phyloP scores from a whole-genome alignment of 2,329 filamentous ascomycete species.

The Cadophora luteo-olivacea region DNA sequence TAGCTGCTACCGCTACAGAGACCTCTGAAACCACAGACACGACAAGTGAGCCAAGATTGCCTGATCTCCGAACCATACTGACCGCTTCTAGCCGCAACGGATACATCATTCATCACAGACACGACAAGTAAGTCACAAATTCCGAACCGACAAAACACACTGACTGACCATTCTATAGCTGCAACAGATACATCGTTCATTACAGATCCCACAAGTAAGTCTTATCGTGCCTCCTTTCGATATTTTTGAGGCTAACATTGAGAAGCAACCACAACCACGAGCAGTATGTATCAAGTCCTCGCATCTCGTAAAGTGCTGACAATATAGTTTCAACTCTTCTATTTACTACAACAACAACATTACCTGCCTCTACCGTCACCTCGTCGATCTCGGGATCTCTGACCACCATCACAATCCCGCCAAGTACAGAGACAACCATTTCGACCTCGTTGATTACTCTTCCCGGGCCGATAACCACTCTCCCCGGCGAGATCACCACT shows the following conservation, averaged over 20 bases:
- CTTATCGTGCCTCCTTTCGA: not conserved
- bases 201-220: constrained; percentile 12
- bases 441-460: constrained; percentile 19
- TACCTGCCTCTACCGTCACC: constrained; percentile 21
- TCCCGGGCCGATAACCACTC: not conserved
- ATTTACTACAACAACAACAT: constrained; percentile 18
- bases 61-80: not conserved
- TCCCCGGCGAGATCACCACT: too few species aligned
- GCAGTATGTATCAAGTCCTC: not conserved
- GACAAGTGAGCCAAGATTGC: not conserved
- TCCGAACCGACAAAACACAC: too few species aligned
- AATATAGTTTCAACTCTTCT: constrained; percentile 17
- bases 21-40: constrained; percentile 7
- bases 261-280: constrained; percentile 9
- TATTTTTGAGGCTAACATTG: not conserved
- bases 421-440: constrained; percentile 24
- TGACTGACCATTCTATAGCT: constrained; percentile 8
- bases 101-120: constrained; percentile 6
- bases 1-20: constrained; percentile 18
- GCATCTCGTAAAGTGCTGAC: not conserved
- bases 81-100: constrained; percentile 13
- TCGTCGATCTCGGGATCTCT: constrained; percentile 29
- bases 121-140: constrained; percentile 1
- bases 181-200: constrained; percentile 13
- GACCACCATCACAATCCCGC: constrained; percentile 17